Percentiles rank a stretch among this genome's conserved stretches.
Conservation (phyloP, 768 basidiomycete species). For the Mycena haematopus region DNA sequence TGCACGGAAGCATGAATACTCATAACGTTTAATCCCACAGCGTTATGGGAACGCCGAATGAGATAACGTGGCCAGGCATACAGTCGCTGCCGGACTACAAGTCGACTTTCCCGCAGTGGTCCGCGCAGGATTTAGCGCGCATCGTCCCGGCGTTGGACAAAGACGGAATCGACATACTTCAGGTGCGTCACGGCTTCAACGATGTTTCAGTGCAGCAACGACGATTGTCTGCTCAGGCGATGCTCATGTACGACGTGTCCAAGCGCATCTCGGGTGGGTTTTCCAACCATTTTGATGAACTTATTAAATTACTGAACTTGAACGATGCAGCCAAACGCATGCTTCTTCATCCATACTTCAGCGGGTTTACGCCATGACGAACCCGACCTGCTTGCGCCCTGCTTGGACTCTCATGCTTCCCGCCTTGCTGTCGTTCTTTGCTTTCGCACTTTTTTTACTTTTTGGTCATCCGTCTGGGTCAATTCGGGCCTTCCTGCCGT, state of each 20-base stretch:
- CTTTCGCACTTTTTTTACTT: not conserved
- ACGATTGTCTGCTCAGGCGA: constrained; percentile 53
- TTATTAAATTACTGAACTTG: constrained; percentile 39
- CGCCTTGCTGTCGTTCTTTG: not conserved
- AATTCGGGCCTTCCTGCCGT: not conserved
- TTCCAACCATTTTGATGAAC: not conserved
- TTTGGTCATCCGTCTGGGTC: not conserved
- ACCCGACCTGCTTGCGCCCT: not conserved
- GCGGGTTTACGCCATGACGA: constrained; percentile 43
- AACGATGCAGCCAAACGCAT: constrained; percentile 63
- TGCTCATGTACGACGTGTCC: constrained; percentile 85
- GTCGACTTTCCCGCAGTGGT: constrained; percentile 96
- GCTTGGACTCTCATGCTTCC: not conserved
- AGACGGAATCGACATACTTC: constrained; percentile 79
- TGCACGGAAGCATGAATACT: not conserved
- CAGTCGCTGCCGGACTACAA: constrained; percentile 92
- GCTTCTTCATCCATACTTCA: constrained; percentile 56
- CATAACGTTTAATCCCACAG: constrained; percentile 45
- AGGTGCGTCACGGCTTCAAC: constrained; percentile 48
- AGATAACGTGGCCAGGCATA: constrained; percentile 91
- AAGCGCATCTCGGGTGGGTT: constrained; percentile 88
- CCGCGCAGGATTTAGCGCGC: constrained; percentile 69
- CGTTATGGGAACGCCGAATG: constrained; percentile 93
- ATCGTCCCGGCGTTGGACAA: constrained; percentile 77
- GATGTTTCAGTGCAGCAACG: not conserved